A percentile compares a stretch with the other conserved stretches of the same genome.
Evolutionary conservation across 306 rosid genomes (phyloP).

Genomic region (Rosa rugosa): DNA sequence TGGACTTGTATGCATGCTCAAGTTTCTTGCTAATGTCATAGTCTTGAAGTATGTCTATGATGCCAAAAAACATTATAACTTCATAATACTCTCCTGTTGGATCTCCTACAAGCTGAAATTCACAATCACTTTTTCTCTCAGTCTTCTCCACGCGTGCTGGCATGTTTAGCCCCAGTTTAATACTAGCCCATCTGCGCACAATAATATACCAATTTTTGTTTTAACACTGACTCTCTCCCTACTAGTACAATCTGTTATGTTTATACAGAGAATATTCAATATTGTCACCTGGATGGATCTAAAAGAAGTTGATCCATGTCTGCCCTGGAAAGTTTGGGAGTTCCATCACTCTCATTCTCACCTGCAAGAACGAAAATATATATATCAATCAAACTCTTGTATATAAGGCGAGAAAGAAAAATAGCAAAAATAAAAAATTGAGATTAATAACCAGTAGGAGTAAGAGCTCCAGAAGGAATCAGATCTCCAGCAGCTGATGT

Average conservation of each 20-base stretch:
- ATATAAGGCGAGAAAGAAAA: too few relatives aligned
- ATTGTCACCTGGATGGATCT: constrained; percentile 62
- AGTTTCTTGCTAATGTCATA: constrained; percentile 98
- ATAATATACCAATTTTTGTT: neutral
- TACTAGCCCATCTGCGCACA: constrained; percentile 62
- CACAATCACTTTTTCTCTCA: constrained; percentile 53
- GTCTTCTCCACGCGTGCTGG: constrained; percentile 79
- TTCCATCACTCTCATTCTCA: constrained; percentile 46
- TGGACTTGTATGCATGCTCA: constrained; percentile 93
- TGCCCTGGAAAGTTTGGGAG: constrained; percentile 45
- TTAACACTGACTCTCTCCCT: neutral
- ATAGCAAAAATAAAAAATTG: neutral
- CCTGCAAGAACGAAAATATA: constrained; percentile 30
- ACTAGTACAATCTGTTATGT: too few relatives aligned
- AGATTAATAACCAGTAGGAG: constrained; percentile 49
- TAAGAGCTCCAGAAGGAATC: constrained; percentile 47
- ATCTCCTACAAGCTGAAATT: constrained; percentile 67
- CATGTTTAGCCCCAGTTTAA: constrained; percentile 66
- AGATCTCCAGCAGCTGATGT: constrained; percentile 64
- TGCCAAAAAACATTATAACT: constrained; percentile 68
- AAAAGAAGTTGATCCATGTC: constrained; percentile 63
- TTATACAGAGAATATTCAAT: too few relatives aligned
- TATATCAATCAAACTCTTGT: neutral
- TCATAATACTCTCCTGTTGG: constrained; percentile 81
- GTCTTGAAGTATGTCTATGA: constrained; percentile 97